Conservation (phyloP, 371 early-diverging fungal genomes). For the Smittium culicis region DNA sequence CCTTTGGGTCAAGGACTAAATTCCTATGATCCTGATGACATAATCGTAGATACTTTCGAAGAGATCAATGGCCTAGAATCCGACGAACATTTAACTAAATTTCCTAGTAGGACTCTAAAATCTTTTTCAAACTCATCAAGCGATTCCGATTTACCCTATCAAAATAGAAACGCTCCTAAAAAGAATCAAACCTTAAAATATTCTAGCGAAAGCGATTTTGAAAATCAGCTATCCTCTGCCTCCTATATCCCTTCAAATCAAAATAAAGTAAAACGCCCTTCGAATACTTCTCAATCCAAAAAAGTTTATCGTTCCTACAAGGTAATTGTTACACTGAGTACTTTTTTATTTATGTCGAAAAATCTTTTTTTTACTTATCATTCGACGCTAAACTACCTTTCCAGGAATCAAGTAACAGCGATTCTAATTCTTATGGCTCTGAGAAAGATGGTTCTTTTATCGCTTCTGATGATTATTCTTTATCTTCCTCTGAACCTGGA, state of each 20-base stretch:
- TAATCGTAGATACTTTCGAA: neutral
- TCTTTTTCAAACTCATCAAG: neutral
- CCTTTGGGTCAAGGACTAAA: no score
- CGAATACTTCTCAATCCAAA: no score
- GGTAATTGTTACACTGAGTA: no score
- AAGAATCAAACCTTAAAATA: neutral
- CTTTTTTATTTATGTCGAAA: no score
- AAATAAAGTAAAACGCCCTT: no score
- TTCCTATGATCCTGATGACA: neutral
- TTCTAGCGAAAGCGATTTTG: neutral
- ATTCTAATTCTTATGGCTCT: neutral
- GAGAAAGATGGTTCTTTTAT: conserved; percentile 16
- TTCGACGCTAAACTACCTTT: no score
- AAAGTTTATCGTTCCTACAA: no score
- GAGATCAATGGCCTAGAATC: neutral
- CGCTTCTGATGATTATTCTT: conserved; percentile 10
- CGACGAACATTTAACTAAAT: neutral
- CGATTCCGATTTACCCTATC: neutral
- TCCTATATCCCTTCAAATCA: no score
- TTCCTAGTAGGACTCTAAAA: neutral
- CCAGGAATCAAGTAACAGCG: conserved; percentile 6
- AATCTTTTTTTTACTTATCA: no score
- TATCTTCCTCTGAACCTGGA: neutral
- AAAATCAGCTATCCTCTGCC: neutral
- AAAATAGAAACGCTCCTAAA: neutral